A percentile compares a stretch with the other conserved stretches of the same genome.
phyloP scores from a whole-genome alignment of 2,329 filamentous ascomycete species.

The Ophiostoma novo-ulmi region DNA sequence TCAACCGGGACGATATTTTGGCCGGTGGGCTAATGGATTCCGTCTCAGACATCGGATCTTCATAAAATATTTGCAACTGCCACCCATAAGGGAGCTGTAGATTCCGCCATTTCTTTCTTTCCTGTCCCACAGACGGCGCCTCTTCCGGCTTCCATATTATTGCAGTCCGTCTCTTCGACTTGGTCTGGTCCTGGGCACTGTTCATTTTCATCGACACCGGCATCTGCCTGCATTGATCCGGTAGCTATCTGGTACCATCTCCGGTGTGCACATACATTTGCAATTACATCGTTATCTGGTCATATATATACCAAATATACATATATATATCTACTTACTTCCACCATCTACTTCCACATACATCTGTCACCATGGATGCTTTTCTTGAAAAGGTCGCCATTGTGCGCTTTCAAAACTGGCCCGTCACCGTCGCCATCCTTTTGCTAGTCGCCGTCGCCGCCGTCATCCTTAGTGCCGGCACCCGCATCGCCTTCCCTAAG shows the following conservation, averaged over 20 bases:
- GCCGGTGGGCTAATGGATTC: neutral
- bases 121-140: neutral
- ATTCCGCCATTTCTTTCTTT: neutral
- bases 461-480: neutral
- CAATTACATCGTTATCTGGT: neutral
- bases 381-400: neutral
- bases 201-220: neutral
- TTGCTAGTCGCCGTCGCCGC: slow-evolving; percentile 21
- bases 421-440: slow-evolving; percentile 27
- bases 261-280: neutral
- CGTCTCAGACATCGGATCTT: neutral
- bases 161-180: neutral
- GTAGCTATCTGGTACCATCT: neutral
- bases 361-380: neutral
- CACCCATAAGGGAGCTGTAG: neutral
- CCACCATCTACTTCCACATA: neutral
- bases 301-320: neutral
- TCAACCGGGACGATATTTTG: neutral
- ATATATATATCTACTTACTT: neutral
- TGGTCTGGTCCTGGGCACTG: neutral
- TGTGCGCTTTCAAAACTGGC: slow-evolving; percentile 25
- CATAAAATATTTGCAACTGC: neutral
- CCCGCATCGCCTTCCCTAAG: slow-evolving; percentile 22
- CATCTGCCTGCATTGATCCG: neutral
- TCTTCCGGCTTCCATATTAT: neutral